Evolutionary conservation across 495 filamentous ascomycete genomes (phyloP), one percentile per base, ranked within the genome.

Genomic region (Corynascus novoguineensis): DNA sequence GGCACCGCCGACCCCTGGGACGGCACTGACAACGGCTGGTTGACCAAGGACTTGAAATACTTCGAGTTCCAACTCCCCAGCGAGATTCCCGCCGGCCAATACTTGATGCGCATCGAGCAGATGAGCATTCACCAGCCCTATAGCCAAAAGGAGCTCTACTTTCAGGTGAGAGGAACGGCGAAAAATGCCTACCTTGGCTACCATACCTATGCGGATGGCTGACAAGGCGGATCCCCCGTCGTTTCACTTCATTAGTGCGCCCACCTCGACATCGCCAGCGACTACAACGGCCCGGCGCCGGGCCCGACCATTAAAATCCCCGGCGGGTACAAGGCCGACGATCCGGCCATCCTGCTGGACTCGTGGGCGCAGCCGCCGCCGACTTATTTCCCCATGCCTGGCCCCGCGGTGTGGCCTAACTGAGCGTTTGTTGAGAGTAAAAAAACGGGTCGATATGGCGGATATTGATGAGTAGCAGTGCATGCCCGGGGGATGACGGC

Each of bases 51-150:
- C 50, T 42, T 34, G 55, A 55, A 55, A 45, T 54, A 54, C 22
- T 58, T 54, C 35, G 41, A 58, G 55, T 62, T 62, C 55, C 50
- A 49, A 4, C 50, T 62, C 22, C 60, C 60, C 22, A 19, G 7
- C 38, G 60, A 62, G 37, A 68, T 79, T 25, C 63, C 69, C 0
- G 63, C 70, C 10, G 74, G 75, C 8, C 67, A 78, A 46, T 79
- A 78, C 57, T 70, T 82, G 0, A 69, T 81, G 31, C 75, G 78
- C n/a, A 73, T 73, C n/a, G 79, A 81, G 61, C 68, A 80, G 58
- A 79, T 83, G 55, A 78, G 73, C 0, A 65, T 82, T 5, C 79
- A 82, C 57, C 70, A 50, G 45, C 63, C 67, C 7, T 45, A 59
- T 6, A 61, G 71, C 15, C 70, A 75, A 7, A 76, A 76, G 27